Evolutionary conservation across 2,329 filamentous ascomycete species (phyloP).

Genomic region (Ophiosphaerella korrae): DNA sequence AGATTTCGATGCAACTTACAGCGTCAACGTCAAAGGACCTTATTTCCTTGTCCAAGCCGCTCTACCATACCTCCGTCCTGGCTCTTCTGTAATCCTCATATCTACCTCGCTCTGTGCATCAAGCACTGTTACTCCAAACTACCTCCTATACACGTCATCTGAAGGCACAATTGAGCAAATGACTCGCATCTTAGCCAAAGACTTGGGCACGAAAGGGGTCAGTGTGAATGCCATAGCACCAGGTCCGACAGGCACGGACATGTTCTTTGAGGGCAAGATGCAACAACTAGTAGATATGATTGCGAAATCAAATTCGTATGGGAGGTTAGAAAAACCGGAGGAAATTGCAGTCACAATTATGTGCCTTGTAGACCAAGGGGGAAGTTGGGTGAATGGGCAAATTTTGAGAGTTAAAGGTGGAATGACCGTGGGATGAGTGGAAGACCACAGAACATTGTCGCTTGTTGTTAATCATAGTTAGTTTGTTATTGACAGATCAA

Average conservation of each 20-base stretch:
- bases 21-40: conserved; percentile 57
- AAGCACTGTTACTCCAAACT: conserved; percentile 25
- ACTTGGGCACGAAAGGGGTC: conserved; percentile 59
- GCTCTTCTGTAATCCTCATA: conserved; percentile 24
- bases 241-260: conserved; percentile 61
- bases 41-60: conserved; percentile 37
- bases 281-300: conserved; percentile 29
- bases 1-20: conserved; percentile 67
- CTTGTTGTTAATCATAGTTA: too few species aligned
- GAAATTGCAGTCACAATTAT: conserved; percentile 33
- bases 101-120: conserved; percentile 21
- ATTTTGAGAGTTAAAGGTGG: conserved; percentile 35
- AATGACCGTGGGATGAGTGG: conserved; percentile 19
- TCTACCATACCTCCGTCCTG: conserved; percentile 22
- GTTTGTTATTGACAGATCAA: too few species aligned
- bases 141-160: conserved; percentile 55
- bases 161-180: conserved; percentile 68
- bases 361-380: conserved; percentile 20
- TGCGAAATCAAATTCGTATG: conserved; percentile 22
- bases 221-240: conserved; percentile 59
- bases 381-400: conserved; percentile 37
- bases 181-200: conserved; percentile 60
- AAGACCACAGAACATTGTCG: too few species aligned
- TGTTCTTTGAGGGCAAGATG: conserved; percentile 56
- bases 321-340: conserved; percentile 25